phyloP scores from a whole-genome alignment of 2,329 filamentous ascomycete genomes.

The Clarireedia monteithiana region DNA sequence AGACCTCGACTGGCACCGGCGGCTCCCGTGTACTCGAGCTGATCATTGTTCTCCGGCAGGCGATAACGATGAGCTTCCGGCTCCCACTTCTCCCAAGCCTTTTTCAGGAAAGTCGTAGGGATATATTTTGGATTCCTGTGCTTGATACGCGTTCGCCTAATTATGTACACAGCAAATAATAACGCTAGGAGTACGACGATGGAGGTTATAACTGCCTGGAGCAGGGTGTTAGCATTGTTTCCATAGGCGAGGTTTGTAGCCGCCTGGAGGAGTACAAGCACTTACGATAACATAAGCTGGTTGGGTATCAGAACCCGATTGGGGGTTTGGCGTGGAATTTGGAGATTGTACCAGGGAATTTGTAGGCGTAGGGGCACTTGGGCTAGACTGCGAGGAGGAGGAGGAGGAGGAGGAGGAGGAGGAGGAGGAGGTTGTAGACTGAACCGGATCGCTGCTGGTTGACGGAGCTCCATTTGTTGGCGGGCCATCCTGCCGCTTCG shows the following conservation, averaged over 20 bases:
- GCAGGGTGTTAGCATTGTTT: not conserved
- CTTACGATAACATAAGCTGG: constrained; percentile 7
- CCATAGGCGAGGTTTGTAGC: not conserved
- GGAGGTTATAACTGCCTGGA: constrained; percentile 10
- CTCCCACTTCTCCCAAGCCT: constrained; percentile 43
- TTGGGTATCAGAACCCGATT: not conserved
- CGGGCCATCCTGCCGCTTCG: constrained; percentile 5
- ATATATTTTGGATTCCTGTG: constrained; percentile 42
- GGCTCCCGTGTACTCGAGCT: constrained; percentile 34
- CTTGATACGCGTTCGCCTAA: constrained; percentile 35
- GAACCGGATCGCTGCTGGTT: not conserved
- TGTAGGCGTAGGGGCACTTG: not conserved
- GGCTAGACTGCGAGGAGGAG: not conserved
- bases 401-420: not conserved
- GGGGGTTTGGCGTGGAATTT: not conserved
- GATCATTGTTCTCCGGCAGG: constrained; percentile 27
- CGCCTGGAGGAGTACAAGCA: not conserved
- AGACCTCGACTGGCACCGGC: constrained; percentile 5
- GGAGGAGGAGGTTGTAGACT: not conserved
- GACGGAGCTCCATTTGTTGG: constrained; percentile 1
- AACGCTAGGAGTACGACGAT: constrained; percentile 17
- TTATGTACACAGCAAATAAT: constrained; percentile 14
- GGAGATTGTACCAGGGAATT: not conserved
- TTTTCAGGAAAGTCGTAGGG: constrained; percentile 42
- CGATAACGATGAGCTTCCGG: constrained; percentile 22